Percentiles rank a stretch among this genome's conserved stretches.
phyloP scores from a whole-genome alignment of 2,329 filamentous ascomycete genomes.

The Paecilomyces fulvus region DNA sequence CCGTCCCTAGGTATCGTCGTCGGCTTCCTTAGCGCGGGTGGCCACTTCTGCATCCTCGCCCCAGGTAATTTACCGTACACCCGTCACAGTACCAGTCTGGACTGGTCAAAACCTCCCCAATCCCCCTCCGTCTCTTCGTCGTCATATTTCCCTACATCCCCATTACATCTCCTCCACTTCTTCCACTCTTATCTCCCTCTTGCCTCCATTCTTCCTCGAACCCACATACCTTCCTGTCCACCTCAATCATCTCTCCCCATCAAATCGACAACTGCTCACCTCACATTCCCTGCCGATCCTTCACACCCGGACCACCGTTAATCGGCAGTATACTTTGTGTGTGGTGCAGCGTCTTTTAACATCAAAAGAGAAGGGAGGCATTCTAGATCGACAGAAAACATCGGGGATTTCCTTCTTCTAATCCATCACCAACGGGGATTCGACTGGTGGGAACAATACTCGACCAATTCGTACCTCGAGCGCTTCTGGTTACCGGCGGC shows the following conservation, averaged over 20 bases:
- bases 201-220: constrained; percentile 9
- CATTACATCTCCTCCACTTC: constrained; percentile 5
- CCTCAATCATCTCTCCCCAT: constrained; percentile 3
- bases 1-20: constrained; percentile 18
- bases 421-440: neutral
- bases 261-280: constrained; percentile 3
- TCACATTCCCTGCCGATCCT: constrained; percentile 12
- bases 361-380: neutral
- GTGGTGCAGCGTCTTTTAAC: constrained; percentile 5
- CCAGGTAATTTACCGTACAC: constrained; percentile 11
- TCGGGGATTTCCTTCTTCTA: neutral
- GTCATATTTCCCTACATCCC: neutral
- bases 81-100: constrained; percentile 12
- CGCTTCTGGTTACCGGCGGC: neutral
- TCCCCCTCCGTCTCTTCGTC: constrained; percentile 1
- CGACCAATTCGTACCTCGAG: neutral
- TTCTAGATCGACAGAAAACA: no score
- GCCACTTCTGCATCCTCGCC: constrained; percentile 5
- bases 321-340: constrained; percentile 1
- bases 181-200: constrained; percentile 9
- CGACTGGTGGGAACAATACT: neutral
- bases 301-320: constrained; percentile 12
- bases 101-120: constrained; percentile 5
- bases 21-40: constrained; percentile 4
- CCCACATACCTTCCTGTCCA: constrained; percentile 5